Base-by-base conservation (phyloP, 129 eudicot species). In the Flaveria bidentis region DNA sequence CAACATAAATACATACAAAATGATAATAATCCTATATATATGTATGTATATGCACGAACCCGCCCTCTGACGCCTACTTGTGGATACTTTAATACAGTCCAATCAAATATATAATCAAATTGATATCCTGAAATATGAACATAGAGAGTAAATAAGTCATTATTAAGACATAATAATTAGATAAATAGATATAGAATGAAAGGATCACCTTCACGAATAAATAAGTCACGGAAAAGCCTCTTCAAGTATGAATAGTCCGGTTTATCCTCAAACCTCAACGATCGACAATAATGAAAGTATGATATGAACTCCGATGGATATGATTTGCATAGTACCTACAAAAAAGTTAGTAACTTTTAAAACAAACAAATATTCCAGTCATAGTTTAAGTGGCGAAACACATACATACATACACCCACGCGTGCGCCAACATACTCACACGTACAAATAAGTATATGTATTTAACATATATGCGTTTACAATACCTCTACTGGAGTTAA, bases 51-150 rank as follows among this genome's bases (percentile, higher is more conserved):
- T 68, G 67, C 58, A 74, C 91, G 50, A 52, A 91, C 99, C 84
- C 94, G 86, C 78, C 85, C 84, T 89, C 92, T 86, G 77, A 93
- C 78, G 49, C 97, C 90, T 75, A 87, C 88, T 81, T 95, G 99
- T 77, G 99, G 99, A 84, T 95, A 95, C 87, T 95, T 95, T 87
- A 91, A 80, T 76, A 93, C 92, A 2, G 98, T 93, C 98, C 98
- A 93, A 82, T 93, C 98, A 71, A 93, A 93, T 5, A 95, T 93
- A 88, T 95, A 91, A 76, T 95, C 99, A 79, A 95, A 95, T 39
- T 95, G 99, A 79, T 95, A 95, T 74, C 97, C 99, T 95, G 86
- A 56, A 71, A 39, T 57, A 76, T 39, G 8, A 23, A 18, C 50
- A 20, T 45, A 65, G 20, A 74, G 52, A 25, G 51, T 71, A 71